Evolutionary conservation across 768 basidiomycete genomes (phyloP).

Genomic region (Erythrobasidium yunnanense): DNA sequence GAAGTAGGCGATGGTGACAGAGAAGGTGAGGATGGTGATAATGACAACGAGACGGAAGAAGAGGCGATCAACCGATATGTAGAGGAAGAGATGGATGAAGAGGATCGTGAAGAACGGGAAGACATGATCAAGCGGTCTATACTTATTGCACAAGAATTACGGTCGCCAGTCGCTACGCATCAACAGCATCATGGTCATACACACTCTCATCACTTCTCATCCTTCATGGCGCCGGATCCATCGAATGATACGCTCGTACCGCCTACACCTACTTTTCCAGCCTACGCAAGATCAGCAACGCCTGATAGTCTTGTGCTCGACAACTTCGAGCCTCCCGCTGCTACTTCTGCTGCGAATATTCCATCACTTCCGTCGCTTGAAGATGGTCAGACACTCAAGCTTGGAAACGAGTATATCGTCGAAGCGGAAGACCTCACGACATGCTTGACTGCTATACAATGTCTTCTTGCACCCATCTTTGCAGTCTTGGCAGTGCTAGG

Average conservation of each 20-base stretch:
- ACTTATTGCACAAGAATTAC: conserved; percentile 29
- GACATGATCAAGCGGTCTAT: background rate
- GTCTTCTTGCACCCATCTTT: conserved; percentile 68
- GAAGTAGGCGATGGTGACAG: too few relatives aligned
- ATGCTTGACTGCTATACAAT: conserved; percentile 76
- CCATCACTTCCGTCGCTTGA: background rate
- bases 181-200: conserved; percentile 37
- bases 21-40: conserved; percentile 44
- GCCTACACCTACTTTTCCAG: too few relatives aligned
- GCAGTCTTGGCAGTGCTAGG: conserved; percentile 65
- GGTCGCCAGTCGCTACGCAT: conserved; percentile 26
- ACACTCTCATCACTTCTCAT: conserved; percentile 32
- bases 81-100: background rate
- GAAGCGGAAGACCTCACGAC: conserved; percentile 43
- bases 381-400: background rate
- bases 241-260: too few relatives aligned
- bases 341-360: background rate
- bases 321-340: background rate
- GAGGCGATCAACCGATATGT: background rate
- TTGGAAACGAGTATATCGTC: background rate
- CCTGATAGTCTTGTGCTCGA: conserved; percentile 11
- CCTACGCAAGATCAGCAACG: too few relatives aligned
- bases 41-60: background rate
- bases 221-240: too few relatives aligned
- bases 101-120: conserved; percentile 10